A percentile compares a stretch with the other conserved stretches of the same genome.
Conservation (phyloP, 352 stramenopile genomes). For the Globisporangium carolinianum region DNA sequence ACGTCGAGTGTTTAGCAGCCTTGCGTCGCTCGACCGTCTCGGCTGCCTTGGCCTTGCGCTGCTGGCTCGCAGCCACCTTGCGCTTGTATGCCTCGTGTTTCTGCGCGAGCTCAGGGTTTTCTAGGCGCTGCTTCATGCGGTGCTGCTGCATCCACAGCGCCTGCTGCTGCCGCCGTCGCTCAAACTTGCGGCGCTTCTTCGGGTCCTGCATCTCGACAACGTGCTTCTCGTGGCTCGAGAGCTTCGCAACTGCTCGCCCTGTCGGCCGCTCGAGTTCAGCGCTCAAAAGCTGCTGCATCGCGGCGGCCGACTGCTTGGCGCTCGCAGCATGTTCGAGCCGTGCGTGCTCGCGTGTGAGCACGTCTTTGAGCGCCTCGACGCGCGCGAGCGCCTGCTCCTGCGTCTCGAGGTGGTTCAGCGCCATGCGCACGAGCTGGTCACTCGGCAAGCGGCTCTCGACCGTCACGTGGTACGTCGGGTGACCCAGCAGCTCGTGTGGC, state of each 20-base stretch:
- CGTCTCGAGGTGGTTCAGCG: constrained; percentile 12
- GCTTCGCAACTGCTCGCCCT: neutral
- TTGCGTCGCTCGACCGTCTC: too few relatives aligned
- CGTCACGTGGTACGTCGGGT: constrained; percentile 11
- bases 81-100: too few relatives aligned
- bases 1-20: too few relatives aligned
- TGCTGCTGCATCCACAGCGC: neutral
- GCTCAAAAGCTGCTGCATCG: constrained; percentile 5
- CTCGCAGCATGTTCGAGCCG: neutral
- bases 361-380: constrained; percentile 11
- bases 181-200: neutral
- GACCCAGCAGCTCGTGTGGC: constrained; percentile 3
- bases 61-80: neutral
- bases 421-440: constrained; percentile 10
- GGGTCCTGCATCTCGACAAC: neutral
- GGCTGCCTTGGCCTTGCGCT: neutral
- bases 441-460: constrained; percentile 5
- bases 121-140: neutral
- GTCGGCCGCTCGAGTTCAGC: constrained; percentile 2
- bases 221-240: neutral
- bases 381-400: constrained; percentile 9
- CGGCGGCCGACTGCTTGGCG: neutral
- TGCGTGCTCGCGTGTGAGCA: constrained; percentile 4
- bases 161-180: neutral
- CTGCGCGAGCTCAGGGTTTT: neutral